Evolutionary conservation across 805 yeast species (phyloP).

Genomic region (Starmerella geochares): DNA sequence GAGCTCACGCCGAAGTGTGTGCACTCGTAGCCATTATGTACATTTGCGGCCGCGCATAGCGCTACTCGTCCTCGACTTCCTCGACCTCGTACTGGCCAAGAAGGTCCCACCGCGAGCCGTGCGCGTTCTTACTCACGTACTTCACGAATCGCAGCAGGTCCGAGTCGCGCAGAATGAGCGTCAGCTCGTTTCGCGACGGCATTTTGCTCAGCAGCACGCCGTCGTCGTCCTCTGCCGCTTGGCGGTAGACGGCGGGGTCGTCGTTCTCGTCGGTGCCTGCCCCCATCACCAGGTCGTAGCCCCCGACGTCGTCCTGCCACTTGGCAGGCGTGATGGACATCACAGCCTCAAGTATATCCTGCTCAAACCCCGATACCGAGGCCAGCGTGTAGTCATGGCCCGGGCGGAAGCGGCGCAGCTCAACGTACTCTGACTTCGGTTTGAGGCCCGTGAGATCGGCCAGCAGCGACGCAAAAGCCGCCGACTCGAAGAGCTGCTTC

Average conservation of each 20-base stretch:
- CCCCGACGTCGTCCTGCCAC: slow-evolving; percentile 81
- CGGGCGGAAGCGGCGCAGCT: slow-evolving; percentile 83
- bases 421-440: slow-evolving; percentile 53
- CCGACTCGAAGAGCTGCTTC: slow-evolving; percentile 49
- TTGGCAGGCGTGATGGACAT: slow-evolving; percentile 74
- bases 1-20: too few relatives aligned
- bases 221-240: slow-evolving; percentile 50
- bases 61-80: slow-evolving; percentile 32
- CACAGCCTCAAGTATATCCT: slow-evolving; percentile 63
- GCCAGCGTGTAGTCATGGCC: slow-evolving; percentile 92
- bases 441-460: slow-evolving; percentile 47
- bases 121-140: slow-evolving; percentile 78
- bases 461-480: slow-evolving; percentile 62
- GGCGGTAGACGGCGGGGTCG: slow-evolving; percentile 77
- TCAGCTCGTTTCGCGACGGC: slow-evolving; percentile 74
- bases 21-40: too few relatives aligned
- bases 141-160: slow-evolving; percentile 84
- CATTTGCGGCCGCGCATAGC: slow-evolving; percentile 27
- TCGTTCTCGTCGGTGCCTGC: slow-evolving; percentile 37
- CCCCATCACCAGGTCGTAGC: slow-evolving; percentile 82
- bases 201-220: slow-evolving; percentile 69
- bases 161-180: slow-evolving; percentile 70
- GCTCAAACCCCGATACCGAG: slow-evolving; percentile 42
- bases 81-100: slow-evolving; percentile 68
- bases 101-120: slow-evolving; percentile 89